Percentiles rank a stretch among this genome's conserved stretches.
Evolutionary conservation across 1,284 basidiomycete genomes (phyloP).

Genomic region (Trametes hirsuta): DNA sequence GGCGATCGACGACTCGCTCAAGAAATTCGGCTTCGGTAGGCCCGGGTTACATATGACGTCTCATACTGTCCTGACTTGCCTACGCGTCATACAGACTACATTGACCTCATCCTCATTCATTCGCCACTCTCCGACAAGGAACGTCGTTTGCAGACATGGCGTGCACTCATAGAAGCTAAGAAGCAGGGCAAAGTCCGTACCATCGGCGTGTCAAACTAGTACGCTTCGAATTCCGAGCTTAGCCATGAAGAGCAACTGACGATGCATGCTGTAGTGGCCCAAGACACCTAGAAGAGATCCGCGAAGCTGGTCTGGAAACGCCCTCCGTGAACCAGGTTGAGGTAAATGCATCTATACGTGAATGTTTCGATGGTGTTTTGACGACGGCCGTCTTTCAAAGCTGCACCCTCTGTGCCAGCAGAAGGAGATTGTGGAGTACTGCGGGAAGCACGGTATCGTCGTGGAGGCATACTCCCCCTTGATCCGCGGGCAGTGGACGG

Average conservation of each 20-base stretch:
- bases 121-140: slow-evolving; percentile 47
- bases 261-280: slow-evolving; percentile 34
- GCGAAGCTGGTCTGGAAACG: slow-evolving; percentile 55
- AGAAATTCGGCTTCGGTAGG: slow-evolving; percentile 27
- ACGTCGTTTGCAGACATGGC: slow-evolving; percentile 49
- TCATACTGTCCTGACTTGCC: slow-evolving; percentile 12
- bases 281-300: slow-evolving; percentile 79
- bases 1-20: slow-evolving; percentile 27
- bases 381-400: slow-evolving; percentile 36
- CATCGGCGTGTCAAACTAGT: slow-evolving; percentile 72
- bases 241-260: slow-evolving; percentile 31
- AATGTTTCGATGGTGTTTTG: not conserved
- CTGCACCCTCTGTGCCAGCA: slow-evolving; percentile 88
- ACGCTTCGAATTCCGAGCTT: slow-evolving; percentile 33
- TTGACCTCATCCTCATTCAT: slow-evolving; percentile 66
- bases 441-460: slow-evolving; percentile 65
- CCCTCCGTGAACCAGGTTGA: slow-evolving; percentile 88
- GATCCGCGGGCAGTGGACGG: slow-evolving; percentile 45
- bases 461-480: slow-evolving; percentile 70
- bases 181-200: slow-evolving; percentile 53
- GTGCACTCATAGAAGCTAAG: slow-evolving; percentile 46
- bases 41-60: too few relatives aligned
- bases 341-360: slow-evolving; percentile 36
- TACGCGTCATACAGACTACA: slow-evolving; percentile 42
- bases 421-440: slow-evolving; percentile 77